Percentiles rank a stretch among this genome's conserved stretches.
These are phyloP conservation scores for Chiua virens DNA, from an alignment of 768 basidiomycete species.

Conservation along the genomic window DNA sequence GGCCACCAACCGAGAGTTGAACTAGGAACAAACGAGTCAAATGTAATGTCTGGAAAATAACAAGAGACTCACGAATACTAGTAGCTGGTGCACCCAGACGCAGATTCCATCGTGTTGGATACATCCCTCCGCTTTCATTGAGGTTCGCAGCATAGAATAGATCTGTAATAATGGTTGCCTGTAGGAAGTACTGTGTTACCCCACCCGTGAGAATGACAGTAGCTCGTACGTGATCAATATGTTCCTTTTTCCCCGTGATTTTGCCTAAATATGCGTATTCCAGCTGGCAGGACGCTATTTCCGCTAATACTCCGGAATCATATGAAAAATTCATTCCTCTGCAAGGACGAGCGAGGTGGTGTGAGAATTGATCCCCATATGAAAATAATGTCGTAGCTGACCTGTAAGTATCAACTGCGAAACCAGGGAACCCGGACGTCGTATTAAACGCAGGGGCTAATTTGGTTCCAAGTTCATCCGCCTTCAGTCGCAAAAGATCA, in stretches of 20 bases:
- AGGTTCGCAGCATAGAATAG: conserved; percentile 48
- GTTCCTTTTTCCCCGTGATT: conserved; percentile 66
- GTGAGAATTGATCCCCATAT: neutral
- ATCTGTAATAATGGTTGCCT: conserved; percentile 53
- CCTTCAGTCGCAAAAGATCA: conserved; percentile 59
- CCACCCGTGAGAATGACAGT: neutral
- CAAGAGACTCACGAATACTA: conserved; percentile 39
- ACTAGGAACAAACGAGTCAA: conserved; percentile 14
- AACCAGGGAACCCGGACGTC: conserved; percentile 69
- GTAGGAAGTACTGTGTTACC: neutral
- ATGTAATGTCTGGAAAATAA: neutral
- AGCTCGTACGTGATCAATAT: conserved; percentile 53
- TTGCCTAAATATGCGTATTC: conserved; percentile 86
- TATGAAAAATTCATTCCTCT: neutral
- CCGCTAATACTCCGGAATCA: conserved; percentile 53
- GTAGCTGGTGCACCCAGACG: conserved; percentile 42
- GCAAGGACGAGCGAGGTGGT: neutral
- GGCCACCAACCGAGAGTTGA: conserved; percentile 58
- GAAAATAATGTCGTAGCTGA: conserved; percentile 23
- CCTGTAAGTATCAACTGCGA: conserved; percentile 65
- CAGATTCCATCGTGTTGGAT: conserved; percentile 59
- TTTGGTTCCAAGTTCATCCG: conserved; percentile 70
- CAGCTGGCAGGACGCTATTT: conserved; percentile 77
- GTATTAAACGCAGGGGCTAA: conserved; percentile 74
- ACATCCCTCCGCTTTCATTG: conserved; percentile 53